Evolutionary conservation across 1,139 yeast genomes (phyloP), one percentile per base, ranked within the genome.

Genomic region (Candida sojae): DNA sequence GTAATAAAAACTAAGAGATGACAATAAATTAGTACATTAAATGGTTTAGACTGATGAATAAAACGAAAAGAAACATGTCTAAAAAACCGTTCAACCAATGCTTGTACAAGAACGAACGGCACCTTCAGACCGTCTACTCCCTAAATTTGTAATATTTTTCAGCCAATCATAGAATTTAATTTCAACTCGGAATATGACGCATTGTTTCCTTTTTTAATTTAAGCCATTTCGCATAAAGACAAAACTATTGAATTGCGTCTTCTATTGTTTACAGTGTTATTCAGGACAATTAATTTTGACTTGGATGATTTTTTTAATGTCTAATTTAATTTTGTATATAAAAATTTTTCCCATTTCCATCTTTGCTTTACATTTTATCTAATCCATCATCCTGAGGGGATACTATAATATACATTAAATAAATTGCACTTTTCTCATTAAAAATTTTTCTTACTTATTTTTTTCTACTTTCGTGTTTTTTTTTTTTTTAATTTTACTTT

Each of bases 141-240:
- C 32, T 38, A 28, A 26, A 26, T 32, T 40, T 21, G 17, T 21
- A n/a, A n/a, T 40, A 4, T 5, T 26, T 21, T 40, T 40, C 37
- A 31, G 36, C 43, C 43, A 40, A 40, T 40, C 43, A 40, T 32
- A 9, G 29, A 23, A 17, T 31, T 12, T 7, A 23, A 31, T 21
- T 31, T 12, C 32, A 40, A 25, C 25, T 40, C 43, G 43, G 43
- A 40, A 38, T 38, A 28, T 28, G 33, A 38, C 10, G 33, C 10
- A 5, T 12, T 17, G 21, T 17, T 2, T 17, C 3, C 3, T 17
- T 17, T 17, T 17, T 17, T 17, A 17, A 6, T 26, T 38, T 38
- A 28, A 38, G 36, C 37, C 43, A 21, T 25, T 30, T 5, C 9
- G 21, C 43, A 32, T 40, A 11, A 5, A n/a, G 43, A 31, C 43